phyloP scores from a whole-genome alignment of 805 yeast genomes.

The Metschnikowia noctiluminum region DNA sequence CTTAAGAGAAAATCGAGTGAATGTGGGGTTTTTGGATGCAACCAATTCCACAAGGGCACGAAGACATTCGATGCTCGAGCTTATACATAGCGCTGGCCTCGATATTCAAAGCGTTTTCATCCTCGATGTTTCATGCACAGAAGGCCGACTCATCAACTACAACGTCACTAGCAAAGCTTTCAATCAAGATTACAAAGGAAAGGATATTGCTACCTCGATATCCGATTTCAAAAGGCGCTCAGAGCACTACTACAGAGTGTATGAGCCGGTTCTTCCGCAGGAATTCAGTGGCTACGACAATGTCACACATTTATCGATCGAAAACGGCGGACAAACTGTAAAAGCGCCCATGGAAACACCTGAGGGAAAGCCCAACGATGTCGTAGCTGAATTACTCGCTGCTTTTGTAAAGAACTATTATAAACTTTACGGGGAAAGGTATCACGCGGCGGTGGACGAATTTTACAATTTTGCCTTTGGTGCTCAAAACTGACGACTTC shows the following conservation, averaged over 20 bases:
- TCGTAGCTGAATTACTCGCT: conserved; percentile 9
- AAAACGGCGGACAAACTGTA: conserved; percentile 13
- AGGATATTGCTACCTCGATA: conserved; percentile 51
- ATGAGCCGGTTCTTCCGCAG: conserved; percentile 14
- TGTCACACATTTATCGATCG: conserved; percentile 11
- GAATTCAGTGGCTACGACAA: conserved; percentile 12
- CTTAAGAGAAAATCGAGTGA: conserved; percentile 23
- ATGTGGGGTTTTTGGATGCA: conserved; percentile 42
- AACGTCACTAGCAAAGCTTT: conserved; percentile 64
- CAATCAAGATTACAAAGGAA: conserved; percentile 57
- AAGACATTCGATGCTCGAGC: conserved; percentile 29
- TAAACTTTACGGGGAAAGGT: conserved; percentile 16
- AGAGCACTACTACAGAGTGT: conserved; percentile 42
- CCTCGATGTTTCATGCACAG: conserved; percentile 59
- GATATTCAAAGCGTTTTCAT: conserved; percentile 43
- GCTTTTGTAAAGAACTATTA: conserved; percentile 16
- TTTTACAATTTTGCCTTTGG: conserved; percentile 10
- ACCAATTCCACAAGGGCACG: conserved; percentile 39
- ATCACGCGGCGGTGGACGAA: conserved; percentile 17
- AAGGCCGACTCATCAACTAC: conserved; percentile 48
- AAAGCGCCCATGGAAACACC: neutral
- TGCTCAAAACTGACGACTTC: neutral
- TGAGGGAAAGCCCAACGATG: conserved; percentile 7
- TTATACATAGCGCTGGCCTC: conserved; percentile 19
- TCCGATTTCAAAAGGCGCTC: conserved; percentile 59